These are phyloP conservation scores for Pilasporangium apinafurcum DNA, from an alignment of 352 stramenopile genomes.

Conservation along the genomic window DNA sequence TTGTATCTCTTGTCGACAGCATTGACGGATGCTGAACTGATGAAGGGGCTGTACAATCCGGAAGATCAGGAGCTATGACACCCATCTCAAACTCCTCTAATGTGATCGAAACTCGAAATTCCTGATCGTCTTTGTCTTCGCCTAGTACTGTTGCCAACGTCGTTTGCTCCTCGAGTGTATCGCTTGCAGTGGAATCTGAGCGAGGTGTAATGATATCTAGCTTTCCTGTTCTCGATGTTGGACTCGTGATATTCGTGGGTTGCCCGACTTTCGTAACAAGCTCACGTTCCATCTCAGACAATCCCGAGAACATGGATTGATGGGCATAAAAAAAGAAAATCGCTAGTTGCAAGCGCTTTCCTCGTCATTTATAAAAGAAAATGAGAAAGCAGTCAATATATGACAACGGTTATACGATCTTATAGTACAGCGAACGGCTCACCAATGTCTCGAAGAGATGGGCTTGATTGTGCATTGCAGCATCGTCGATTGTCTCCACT, in stretches of 20 bases:
- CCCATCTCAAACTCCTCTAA: conserved; percentile 60
- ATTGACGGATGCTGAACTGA: no score
- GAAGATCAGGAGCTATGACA: no score
- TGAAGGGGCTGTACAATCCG: no score
- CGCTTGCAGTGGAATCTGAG: no score
- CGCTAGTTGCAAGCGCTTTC: conserved; percentile 57
- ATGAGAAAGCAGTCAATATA: not conserved
- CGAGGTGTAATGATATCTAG: no score
- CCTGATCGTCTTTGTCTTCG: not conserved
- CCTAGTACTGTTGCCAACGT: not conserved
- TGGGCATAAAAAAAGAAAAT: conserved; percentile 74
- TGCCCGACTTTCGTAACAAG: conserved; percentile 22
- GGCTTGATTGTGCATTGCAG: conserved; percentile 18
- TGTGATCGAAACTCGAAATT: conserved; percentile 21
- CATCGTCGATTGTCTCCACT: conserved; percentile 35
- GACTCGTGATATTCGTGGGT: not conserved
- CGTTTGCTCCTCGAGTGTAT: no score
- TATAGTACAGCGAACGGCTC: not conserved
- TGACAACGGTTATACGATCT: not conserved
- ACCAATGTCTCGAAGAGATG: conserved; percentile 69
- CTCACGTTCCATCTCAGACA: conserved; percentile 46
- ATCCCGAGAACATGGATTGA: conserved; percentile 34
- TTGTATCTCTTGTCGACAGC: not conserved
- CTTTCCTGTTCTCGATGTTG: no score
- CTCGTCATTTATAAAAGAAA: not conserved